Evolutionary conservation across 768 basidiomycete genomes (phyloP).

Genomic region (Lactarius psammicola): DNA sequence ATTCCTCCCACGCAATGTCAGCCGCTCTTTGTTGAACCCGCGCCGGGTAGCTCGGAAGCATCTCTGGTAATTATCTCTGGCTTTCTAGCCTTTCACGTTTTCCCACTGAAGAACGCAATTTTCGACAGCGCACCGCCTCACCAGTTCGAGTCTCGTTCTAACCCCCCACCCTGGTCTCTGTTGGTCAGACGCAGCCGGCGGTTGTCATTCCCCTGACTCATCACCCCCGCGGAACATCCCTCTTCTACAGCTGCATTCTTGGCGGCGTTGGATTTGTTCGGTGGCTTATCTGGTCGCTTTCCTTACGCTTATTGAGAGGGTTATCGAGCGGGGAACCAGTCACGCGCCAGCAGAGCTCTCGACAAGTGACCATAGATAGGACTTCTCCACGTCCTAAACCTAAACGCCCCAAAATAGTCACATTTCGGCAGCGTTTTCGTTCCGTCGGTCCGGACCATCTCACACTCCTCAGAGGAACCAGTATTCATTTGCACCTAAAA

Average conservation of each 20-base stretch:
- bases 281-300: background rate
- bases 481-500: background rate
- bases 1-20: background rate
- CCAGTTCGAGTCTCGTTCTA: background rate
- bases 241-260: background rate
- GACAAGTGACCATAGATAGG: background rate
- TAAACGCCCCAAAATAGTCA: background rate
- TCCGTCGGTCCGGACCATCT: background rate
- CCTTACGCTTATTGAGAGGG: background rate
- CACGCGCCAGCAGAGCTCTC: background rate
- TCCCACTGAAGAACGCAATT: background rate
- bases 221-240: background rate
- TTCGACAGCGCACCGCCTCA: background rate
- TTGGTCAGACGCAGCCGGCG: background rate
- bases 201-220: background rate
- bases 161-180: slow-evolving; percentile 14
- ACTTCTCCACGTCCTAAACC: background rate
- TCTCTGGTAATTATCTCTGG: slow-evolving; percentile 11
- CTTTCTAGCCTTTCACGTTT: background rate
- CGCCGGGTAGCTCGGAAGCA: background rate
- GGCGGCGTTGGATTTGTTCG: no score
- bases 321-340: background rate
- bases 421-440: background rate
- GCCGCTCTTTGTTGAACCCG: background rate
- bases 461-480: background rate